Conservation (phyloP, 2,329 filamentous ascomycete species). For the Elsinoe australis region DNA sequence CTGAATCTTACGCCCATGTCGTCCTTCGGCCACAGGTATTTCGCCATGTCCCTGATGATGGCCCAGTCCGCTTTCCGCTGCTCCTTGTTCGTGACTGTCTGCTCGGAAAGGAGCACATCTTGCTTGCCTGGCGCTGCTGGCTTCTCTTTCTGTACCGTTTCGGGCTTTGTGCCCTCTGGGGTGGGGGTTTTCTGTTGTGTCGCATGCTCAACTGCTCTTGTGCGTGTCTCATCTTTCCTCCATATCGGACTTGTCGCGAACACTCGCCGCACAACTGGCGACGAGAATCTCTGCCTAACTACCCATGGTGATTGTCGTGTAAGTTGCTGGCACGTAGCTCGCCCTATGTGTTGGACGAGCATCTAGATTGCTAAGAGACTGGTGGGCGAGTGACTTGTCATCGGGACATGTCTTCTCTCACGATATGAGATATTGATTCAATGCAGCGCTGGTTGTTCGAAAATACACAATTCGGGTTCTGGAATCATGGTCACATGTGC, state of each 20-base stretch:
- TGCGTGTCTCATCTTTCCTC: constrained; percentile 35
- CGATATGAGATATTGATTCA: too few species aligned
- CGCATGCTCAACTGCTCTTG: constrained; percentile 24
- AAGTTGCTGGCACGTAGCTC: constrained; percentile 6
- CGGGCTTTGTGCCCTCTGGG: constrained; percentile 30
- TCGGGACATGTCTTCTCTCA: constrained; percentile 7
- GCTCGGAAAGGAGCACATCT: constrained; percentile 56
- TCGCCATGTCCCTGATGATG: constrained; percentile 96
- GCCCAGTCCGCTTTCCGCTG: constrained; percentile 97
- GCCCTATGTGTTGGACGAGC: constrained; percentile 15
- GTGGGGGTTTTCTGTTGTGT: constrained; percentile 24
- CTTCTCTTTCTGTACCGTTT: constrained; percentile 29
- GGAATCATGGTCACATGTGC: too few species aligned
- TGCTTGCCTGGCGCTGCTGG: constrained; percentile 29
- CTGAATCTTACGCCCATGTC: constrained; percentile 74
- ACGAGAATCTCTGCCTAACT: neutral
- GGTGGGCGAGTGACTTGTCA: neutral
- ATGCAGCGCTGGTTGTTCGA: too few species aligned
- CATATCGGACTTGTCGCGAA: constrained; percentile 40
- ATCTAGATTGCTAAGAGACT: constrained; percentile 8
- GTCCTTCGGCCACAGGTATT: constrained; percentile 91
- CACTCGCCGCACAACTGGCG: constrained; percentile 27
- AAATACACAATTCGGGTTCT: too few species aligned
- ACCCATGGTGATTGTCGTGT: neutral
- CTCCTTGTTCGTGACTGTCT: constrained; percentile 65